A percentile compares a stretch with the other conserved stretches of the same genome.
Conservation (phyloP, 164 flowering plant species). For the Aristolochia fimbriata region DNA sequence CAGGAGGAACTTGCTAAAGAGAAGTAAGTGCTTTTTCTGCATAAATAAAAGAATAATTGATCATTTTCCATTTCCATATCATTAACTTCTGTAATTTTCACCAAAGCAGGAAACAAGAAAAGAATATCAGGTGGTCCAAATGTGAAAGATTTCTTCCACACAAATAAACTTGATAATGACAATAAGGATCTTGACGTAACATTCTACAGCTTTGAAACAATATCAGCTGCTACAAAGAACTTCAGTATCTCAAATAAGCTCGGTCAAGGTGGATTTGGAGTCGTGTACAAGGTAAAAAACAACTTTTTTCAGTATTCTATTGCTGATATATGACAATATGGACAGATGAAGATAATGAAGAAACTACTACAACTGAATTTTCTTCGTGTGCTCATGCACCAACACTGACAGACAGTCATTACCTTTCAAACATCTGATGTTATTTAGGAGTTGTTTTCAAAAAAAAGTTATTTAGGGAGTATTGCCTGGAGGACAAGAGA, state of each 20-base stretch:
- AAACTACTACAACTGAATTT: too few species aligned
- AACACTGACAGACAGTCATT: too few species aligned
- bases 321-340: too few species aligned
- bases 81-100: background rate
- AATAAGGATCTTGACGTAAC: slow-evolving; percentile 14
- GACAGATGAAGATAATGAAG: too few species aligned
- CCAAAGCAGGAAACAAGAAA: background rate
- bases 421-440: too few species aligned
- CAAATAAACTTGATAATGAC: background rate
- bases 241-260: slow-evolving; percentile 11
- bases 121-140: background rate
- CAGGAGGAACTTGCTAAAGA: background rate
- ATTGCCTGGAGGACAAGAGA: slow-evolving; percentile 37
- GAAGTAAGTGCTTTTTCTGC: background rate
- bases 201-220: slow-evolving; percentile 9
- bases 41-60: background rate
- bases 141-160: background rate
- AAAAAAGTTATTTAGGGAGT: slow-evolving; percentile 33
- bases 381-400: too few species aligned
- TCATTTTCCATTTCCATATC: background rate
- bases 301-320: background rate
- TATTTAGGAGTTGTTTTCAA: slow-evolving; percentile 19
- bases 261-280: slow-evolving; percentile 24
- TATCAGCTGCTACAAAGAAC: slow-evolving; percentile 14
- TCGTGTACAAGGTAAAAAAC: slow-evolving; percentile 13